Conservation (phyloP, 768 basidiomycete genomes). For the Boletus vinaceobasis region DNA sequence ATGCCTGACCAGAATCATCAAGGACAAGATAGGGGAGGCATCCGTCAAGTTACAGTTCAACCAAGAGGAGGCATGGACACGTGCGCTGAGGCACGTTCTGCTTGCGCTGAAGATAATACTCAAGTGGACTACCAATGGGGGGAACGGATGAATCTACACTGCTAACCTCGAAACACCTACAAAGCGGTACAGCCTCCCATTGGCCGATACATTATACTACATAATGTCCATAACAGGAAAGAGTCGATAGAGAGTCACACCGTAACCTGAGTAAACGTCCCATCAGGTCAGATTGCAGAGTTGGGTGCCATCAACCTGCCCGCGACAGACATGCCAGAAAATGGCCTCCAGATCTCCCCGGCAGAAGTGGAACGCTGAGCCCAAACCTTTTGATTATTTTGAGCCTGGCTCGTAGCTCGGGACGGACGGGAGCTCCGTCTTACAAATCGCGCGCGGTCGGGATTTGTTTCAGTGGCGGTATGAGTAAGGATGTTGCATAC, state of each 20-base stretch:
- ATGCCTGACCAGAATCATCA: slow-evolving; percentile 58
- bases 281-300: neutral
- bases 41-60: slow-evolving; percentile 93
- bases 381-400: neutral
- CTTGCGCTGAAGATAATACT: slow-evolving; percentile 84
- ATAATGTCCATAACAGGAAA: neutral
- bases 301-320: neutral
- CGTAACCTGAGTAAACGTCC: no score
- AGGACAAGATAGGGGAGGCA: slow-evolving; percentile 94
- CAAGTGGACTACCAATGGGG: slow-evolving; percentile 81
- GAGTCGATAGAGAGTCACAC: neutral
- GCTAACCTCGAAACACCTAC: no score
- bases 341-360: neutral
- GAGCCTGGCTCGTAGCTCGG: no score
- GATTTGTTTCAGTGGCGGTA: neutral
- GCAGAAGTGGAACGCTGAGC: neutral
- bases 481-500: slow-evolving; percentile 17
- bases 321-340: neutral
- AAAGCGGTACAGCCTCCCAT: no score
- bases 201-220: neutral
- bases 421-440: neutral
- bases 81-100: slow-evolving; percentile 86
- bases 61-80: slow-evolving; percentile 95
- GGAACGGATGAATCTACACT: slow-evolving; percentile 37
- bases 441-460: slow-evolving; percentile 16